Conservation (phyloP, 108 stramenopile species). For the Pseudonitzschia pungens region DNA sequence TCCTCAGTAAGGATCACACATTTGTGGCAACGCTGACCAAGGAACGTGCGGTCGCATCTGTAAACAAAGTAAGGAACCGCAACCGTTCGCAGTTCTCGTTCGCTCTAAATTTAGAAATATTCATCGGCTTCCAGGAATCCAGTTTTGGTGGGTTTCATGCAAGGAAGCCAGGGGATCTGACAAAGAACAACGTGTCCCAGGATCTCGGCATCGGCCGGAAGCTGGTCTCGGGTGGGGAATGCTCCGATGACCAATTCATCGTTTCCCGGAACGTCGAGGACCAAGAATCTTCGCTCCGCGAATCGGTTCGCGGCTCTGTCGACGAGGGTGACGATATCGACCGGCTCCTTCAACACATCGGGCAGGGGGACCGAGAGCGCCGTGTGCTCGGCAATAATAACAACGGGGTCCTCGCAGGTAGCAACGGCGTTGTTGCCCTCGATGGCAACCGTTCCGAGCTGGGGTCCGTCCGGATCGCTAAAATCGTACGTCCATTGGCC, state of each 20-base stretch:
- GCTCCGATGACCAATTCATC: conserved; percentile 64
- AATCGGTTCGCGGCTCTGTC: conserved; percentile 65
- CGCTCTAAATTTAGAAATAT: conserved; percentile 53
- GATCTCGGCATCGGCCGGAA: conserved; percentile 64
- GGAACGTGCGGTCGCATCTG: no score
- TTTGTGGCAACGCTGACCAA: no score
- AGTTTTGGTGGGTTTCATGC: conserved; percentile 78
- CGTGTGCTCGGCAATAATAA: conserved; percentile 77
- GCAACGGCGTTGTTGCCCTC: conserved; percentile 62
- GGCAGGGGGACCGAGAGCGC: conserved; percentile 65
- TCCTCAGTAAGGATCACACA: no score
- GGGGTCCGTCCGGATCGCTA: conserved; percentile 87
- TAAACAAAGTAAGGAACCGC: no score
- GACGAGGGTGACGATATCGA: conserved; percentile 76
- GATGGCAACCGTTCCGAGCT: conserved; percentile 83
- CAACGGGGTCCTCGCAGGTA: conserved; percentile 75
- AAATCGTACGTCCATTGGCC: conserved; percentile 91
- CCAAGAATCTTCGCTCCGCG: conserved; percentile 79
- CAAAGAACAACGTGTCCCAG: conserved; percentile 76
- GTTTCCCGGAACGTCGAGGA: conserved; percentile 48
- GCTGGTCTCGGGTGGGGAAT: conserved; percentile 50
- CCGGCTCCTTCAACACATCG: conserved; percentile 55
- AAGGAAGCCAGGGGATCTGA: conserved; percentile 87
- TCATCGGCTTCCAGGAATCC: conserved; percentile 87
- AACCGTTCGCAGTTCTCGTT: no score